Percentiles rank a stretch among this genome's conserved stretches.
phyloP scores from a whole-genome alignment of 106 monocot species.

The Apostasia shenzhenica region DNA sequence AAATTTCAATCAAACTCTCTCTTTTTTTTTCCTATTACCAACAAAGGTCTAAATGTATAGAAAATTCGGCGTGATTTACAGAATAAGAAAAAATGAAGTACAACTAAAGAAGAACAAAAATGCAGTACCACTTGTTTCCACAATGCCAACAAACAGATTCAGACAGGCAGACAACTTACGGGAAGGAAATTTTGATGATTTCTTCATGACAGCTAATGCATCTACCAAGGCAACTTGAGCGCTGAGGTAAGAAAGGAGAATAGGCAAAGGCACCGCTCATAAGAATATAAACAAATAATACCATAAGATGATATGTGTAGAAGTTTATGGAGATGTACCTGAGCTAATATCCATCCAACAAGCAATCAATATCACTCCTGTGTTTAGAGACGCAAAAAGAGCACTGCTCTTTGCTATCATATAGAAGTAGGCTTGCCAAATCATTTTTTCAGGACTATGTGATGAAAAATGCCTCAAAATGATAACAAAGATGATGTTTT shows the following conservation, averaged over 20 bases:
- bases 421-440: slow-evolving; percentile 4
- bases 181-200: slow-evolving; percentile 91
- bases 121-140: too few relatives aligned
- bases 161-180: slow-evolving; percentile 43
- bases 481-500: background rate
- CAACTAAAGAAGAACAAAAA: too few relatives aligned
- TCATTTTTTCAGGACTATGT: slow-evolving; percentile 2
- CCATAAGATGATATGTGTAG: background rate
- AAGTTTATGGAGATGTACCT: slow-evolving; percentile 46
- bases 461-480: background rate
- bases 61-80: too few relatives aligned
- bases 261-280: background rate
- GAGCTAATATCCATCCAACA: slow-evolving; percentile 95
- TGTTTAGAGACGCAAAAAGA: slow-evolving; percentile 82
- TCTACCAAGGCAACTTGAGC: slow-evolving; percentile 91
- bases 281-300: background rate
- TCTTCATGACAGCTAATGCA: slow-evolving; percentile 93
- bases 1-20: too few relatives aligned
- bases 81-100: too few relatives aligned
- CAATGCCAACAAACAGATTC: too few relatives aligned
- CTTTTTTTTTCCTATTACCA: too few relatives aligned
- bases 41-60: too few relatives aligned
- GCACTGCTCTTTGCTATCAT: slow-evolving; percentile 79
- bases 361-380: slow-evolving; percentile 93
- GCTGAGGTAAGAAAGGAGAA: slow-evolving; percentile 30